These are phyloP conservation scores for Didymella pomorum DNA, from an alignment of 2,329 filamentous ascomycete species.

Conservation along the genomic window DNA sequence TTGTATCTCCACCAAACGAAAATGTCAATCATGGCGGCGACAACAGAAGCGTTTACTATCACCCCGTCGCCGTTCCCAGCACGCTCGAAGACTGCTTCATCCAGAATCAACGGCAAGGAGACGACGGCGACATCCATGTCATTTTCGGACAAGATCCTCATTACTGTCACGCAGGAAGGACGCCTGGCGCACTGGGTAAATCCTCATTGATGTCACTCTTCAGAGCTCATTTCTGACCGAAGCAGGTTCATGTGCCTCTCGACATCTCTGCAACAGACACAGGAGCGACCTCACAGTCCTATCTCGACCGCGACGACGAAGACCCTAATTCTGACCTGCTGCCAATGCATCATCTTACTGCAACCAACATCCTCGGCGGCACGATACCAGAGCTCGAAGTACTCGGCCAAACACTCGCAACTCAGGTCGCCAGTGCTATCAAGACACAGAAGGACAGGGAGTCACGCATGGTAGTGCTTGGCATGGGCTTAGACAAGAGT, in stretches of 20 bases:
- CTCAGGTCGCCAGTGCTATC: constrained; percentile 85
- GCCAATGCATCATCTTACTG: constrained; percentile 82
- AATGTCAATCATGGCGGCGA: constrained; percentile 17
- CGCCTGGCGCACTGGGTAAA: constrained; percentile 89
- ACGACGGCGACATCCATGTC: constrained; percentile 77
- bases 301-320: constrained; percentile 56
- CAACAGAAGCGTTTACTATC: constrained; percentile 32
- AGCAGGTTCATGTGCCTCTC: constrained; percentile 79
- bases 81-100: constrained; percentile 62
- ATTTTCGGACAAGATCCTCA: constrained; percentile 89
- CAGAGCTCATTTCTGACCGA: neutral
- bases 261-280: constrained; percentile 72
- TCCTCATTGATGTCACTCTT: neutral
- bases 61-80: constrained; percentile 70
- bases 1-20: neutral
- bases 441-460: constrained; percentile 72
- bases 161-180: constrained; percentile 88
- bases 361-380: constrained; percentile 85
- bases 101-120: constrained; percentile 69
- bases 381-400: constrained; percentile 81
- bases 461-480: constrained; percentile 65
- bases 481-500: constrained; percentile 62
- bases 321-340: constrained; percentile 61
- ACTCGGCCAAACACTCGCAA: constrained; percentile 85
- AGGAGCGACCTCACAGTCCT: constrained; percentile 58